Percentiles rank a stretch among this genome's conserved stretches.
Evolutionary conservation across 2,329 filamentous ascomycete species (phyloP).

Genomic region (Botryotinia narcissicola): DNA sequence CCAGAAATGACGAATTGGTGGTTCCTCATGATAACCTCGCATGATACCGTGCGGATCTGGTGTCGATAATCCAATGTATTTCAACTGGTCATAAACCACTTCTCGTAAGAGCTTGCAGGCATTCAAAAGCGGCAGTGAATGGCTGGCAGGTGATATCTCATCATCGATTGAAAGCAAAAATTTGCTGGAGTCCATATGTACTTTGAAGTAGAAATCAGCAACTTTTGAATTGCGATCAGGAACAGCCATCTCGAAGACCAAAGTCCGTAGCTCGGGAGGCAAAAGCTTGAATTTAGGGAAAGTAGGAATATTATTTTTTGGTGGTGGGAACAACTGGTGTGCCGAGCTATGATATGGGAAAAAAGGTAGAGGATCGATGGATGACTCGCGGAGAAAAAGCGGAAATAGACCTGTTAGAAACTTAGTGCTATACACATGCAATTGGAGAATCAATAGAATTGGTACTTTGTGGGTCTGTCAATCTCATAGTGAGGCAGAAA

Average conservation of each 20-base stretch:
- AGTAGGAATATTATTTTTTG: not conserved
- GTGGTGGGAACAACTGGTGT: not conserved
- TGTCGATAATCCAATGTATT: not conserved
- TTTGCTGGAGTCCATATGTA: accelerated
- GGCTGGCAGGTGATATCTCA: not conserved
- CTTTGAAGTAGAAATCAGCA: not conserved
- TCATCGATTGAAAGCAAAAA: not conserved
- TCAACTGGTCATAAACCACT: not conserved
- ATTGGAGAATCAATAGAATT: not conserved
- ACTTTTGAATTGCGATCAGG: not conserved
- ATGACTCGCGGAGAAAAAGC: not conserved
- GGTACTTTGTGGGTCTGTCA: not conserved
- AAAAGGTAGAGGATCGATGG: not conserved
- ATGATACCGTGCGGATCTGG: not conserved
- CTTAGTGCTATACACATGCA: not conserved
- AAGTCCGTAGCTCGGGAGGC: not conserved
- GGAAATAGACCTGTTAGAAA: not conserved
- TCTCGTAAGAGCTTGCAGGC: not conserved
- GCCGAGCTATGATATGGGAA: not conserved
- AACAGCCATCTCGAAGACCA: not conserved
- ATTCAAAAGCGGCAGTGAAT: not conserved
- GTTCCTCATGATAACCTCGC: accelerated
- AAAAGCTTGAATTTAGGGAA: not conserved
- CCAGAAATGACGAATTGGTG: not conserved
- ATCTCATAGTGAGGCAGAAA: not conserved